Conservation (phyloP, 2,329 filamentous ascomycete species). For the Chrysoporthe austroafricana region DNA sequence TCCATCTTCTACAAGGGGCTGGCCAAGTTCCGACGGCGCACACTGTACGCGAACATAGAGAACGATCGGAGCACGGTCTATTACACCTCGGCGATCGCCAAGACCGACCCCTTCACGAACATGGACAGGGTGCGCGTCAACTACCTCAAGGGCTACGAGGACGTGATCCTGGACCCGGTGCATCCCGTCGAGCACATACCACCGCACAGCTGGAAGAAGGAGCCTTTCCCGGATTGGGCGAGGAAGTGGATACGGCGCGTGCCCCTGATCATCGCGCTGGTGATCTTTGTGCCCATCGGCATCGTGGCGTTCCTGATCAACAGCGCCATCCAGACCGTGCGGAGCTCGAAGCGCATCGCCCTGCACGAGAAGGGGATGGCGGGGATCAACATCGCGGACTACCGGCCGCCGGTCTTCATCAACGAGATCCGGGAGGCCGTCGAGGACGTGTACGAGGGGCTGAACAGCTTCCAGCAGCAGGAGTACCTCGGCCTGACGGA, state of each 20-base stretch:
- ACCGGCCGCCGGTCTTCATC: conserved; percentile 76
- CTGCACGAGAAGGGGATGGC: conserved; percentile 74
- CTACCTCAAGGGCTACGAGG: conserved; percentile 73
- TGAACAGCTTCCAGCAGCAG: conserved; percentile 70
- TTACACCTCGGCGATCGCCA: conserved; percentile 80
- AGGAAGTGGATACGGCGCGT: conserved; percentile 52
- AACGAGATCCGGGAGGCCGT: conserved; percentile 76
- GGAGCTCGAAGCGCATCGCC: conserved; percentile 74
- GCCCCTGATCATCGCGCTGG: conserved; percentile 67
- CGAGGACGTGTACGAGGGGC: conserved; percentile 75
- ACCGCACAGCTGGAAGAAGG: conserved; percentile 32
- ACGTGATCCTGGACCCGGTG: conserved; percentile 73
- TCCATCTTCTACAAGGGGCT: conserved; percentile 86
- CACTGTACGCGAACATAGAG: conserved; percentile 82
- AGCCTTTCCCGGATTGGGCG: conserved; percentile 30
- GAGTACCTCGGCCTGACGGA: conserved; percentile 67
- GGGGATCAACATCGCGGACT: conserved; percentile 69
- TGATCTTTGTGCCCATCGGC: conserved; percentile 75
- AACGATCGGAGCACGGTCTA: conserved; percentile 84
- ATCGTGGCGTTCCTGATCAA: conserved; percentile 74
- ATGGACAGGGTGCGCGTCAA: conserved; percentile 70
- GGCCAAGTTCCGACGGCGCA: conserved; percentile 73
- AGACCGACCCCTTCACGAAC: conserved; percentile 76
- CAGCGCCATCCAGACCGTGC: conserved; percentile 74
- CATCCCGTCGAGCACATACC: conserved; percentile 60